phyloP scores from a whole-genome alignment of 345 rosid species.

The Ceriops zippeliana region DNA sequence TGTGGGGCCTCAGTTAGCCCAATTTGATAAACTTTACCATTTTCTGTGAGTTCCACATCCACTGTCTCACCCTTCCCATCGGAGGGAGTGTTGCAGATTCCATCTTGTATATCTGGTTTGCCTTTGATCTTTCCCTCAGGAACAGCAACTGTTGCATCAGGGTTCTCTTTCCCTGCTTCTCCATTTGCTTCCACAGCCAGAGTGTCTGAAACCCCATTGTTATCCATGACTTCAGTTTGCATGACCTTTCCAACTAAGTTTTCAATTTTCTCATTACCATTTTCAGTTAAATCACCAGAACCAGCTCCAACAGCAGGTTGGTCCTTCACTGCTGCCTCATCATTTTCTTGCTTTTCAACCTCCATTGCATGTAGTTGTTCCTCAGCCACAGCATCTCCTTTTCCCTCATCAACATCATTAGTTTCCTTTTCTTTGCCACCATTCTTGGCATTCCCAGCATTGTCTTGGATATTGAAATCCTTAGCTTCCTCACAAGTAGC shows the following conservation, averaged over 20 bases:
- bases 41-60: constrained; percentile 32
- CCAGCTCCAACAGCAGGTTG: constrained; percentile 21
- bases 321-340: constrained; percentile 18
- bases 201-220: constrained; percentile 24
- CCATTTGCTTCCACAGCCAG: constrained; percentile 26
- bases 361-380: constrained; percentile 15
- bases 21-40: constrained; percentile 33
- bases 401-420: constrained; percentile 17
- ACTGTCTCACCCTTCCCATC: constrained; percentile 26
- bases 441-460: constrained; percentile 19
- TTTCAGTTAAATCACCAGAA: constrained; percentile 20
- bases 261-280: constrained; percentile 26
- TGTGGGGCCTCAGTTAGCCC: constrained; percentile 27
- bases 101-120: constrained; percentile 15
- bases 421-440: background rate
- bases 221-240: constrained; percentile 16
- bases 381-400: constrained; percentile 27
- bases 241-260: constrained; percentile 23
- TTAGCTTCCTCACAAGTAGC: constrained; percentile 13
- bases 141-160: constrained; percentile 24
- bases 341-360: constrained; percentile 25
- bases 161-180: constrained; percentile 29
- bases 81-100: constrained; percentile 16
- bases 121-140: constrained; percentile 29
- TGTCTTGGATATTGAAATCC: background rate